Evolutionary conservation across 2,329 filamentous ascomycete genomes (phyloP).

Genomic region (Aspergillus eucalypticola): DNA sequence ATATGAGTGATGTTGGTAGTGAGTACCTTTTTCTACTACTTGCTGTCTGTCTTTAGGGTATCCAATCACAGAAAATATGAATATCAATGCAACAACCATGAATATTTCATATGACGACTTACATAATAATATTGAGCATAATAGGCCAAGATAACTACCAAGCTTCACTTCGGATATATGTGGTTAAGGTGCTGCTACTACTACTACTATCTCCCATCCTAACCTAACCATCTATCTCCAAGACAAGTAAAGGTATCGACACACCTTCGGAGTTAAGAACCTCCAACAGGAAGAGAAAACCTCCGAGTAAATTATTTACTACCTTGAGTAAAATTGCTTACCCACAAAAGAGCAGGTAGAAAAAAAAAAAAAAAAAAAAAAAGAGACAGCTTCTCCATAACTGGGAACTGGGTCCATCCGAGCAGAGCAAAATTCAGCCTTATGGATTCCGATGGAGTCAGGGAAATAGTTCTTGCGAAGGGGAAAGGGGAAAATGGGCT

Average conservation of each 20-base stretch:
- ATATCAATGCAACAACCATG: too few species aligned
- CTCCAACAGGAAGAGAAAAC: too few species aligned
- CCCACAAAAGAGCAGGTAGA: background rate
- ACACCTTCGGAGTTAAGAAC: background rate
- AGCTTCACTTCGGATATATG: background rate
- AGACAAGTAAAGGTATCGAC: background rate
- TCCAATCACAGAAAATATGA: too few species aligned
- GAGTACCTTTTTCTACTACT: too few species aligned
- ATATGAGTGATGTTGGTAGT: too few species aligned
- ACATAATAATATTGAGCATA: background rate
- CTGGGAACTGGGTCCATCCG: background rate
- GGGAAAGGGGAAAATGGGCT: too few species aligned
- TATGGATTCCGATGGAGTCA: background rate
- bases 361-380: background rate
- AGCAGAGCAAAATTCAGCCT: slow-evolving; percentile 4
- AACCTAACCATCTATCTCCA: background rate
- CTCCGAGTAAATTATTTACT: background rate
- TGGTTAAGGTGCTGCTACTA: background rate
- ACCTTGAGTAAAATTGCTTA: too few species aligned
- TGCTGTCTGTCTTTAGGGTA: too few species aligned
- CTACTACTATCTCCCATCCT: background rate
- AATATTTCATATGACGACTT: background rate
- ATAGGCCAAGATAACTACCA: background rate
- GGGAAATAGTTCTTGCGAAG: background rate
- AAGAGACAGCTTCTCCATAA: background rate